Base-by-base conservation (phyloP, 257 asterid species). In the Oldenlandia corymbosa region DNA sequence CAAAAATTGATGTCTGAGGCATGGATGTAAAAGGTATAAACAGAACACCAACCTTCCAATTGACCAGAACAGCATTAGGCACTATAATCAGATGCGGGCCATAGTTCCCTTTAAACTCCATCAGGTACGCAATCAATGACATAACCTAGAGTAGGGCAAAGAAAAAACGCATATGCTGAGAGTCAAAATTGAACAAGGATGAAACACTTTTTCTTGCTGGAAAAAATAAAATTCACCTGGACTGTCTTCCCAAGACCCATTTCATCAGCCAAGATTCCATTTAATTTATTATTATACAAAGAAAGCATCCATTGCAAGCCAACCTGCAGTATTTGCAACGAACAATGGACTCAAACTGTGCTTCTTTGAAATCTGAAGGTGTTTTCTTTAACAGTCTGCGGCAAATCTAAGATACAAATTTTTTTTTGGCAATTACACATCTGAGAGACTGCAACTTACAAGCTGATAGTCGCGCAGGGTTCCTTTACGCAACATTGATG, bases 241-340 rank as follows among this genome's bases (percentile, higher is more conserved):
- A 93, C 99, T 70, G 99, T 93, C 91, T 93, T 93, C 69, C 99
- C 99, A 54, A 93, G 96, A 69, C 99, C 99, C 99, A 93, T 93
- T 85, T 93, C 99, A 80, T 93, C 99, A 43, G 99, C 99, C 87
- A 93, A 88, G 69, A 93, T 93, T 66, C 99, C 99, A 79, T 93
- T 93, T 62, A 93, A 74, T 74, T 93, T 93, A 79, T 93, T 93
- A 73, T 93, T 93, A 73, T 90, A 93, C 78, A 93, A 82, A 53
- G 99, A 93, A 55, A 93, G 86, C 99, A 93, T 93, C 99, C 99
- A 93, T 85, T 93, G 99, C 85, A 93, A 81, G 64, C 99, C 99
- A 58, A 93, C 99, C 99, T 93, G 86, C 81, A 82, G 54, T 14
- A 68, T 60, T 74, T 70, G 55, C 59, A 74, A 65, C 13, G 28